A percentile compares a stretch with the other conserved stretches of the same genome.
phyloP scores from a whole-genome alignment of 306 rosid species.

The Elaeagnus macrophylla region DNA sequence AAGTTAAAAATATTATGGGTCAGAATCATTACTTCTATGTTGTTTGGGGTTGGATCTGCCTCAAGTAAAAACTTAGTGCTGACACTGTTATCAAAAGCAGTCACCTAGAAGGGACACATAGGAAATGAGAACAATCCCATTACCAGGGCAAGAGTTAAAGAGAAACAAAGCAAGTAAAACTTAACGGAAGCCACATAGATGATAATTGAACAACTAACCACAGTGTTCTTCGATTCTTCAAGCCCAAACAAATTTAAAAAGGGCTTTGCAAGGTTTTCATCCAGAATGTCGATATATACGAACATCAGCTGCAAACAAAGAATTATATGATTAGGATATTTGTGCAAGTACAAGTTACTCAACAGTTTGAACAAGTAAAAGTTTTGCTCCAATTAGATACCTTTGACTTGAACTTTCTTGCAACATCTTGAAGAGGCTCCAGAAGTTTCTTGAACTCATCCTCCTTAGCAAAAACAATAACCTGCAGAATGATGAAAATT shows the following conservation, averaged over 20 bases:
- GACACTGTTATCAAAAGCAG: slow-evolving; percentile 61
- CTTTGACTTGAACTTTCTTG: slow-evolving; percentile 75
- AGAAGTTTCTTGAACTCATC: slow-evolving; percentile 50
- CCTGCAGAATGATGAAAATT: slow-evolving; percentile 34
- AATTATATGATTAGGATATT: slow-evolving; percentile 16
- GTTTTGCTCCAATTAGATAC: slow-evolving; percentile 30
- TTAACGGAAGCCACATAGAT: slow-evolving; percentile 12
- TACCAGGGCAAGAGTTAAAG: not conserved
- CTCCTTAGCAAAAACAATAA: slow-evolving; percentile 48
- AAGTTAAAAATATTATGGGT: slow-evolving; percentile 4
- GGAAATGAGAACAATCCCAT: slow-evolving; percentile 17
- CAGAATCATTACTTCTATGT: slow-evolving; percentile 49
- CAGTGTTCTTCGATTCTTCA: slow-evolving; percentile 62
- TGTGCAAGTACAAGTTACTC: slow-evolving; percentile 9
- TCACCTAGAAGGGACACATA: slow-evolving; percentile 41
- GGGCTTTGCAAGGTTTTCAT: slow-evolving; percentile 94
- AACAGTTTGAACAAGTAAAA: slow-evolving; percentile 13
- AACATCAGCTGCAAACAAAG: slow-evolving; percentile 59
- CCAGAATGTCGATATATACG: slow-evolving; percentile 49
- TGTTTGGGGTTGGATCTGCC: slow-evolving; percentile 52
- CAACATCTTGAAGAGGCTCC: slow-evolving; percentile 61
- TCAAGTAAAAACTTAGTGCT: slow-evolving; percentile 76
- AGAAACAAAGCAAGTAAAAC: not conserved
- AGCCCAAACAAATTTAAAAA: slow-evolving; percentile 74
- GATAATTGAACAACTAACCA: slow-evolving; percentile 45